Conservation (phyloP, 1,284 basidiomycete species). For the Boletus calvinii region DNA sequence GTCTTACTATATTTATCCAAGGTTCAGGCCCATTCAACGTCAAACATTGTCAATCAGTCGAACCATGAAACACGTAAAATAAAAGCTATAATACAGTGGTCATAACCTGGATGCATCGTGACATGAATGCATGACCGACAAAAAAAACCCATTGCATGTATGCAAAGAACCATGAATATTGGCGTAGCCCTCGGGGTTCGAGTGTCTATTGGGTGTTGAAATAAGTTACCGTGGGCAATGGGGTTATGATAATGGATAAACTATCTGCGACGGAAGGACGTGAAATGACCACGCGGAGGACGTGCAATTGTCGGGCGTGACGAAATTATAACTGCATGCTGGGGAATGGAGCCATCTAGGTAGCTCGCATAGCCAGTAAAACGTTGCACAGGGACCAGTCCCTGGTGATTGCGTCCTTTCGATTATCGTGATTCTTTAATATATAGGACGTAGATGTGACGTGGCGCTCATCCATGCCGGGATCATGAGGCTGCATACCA, state of each 20-base stretch:
- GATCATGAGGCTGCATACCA: slow-evolving; percentile 3
- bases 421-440: slow-evolving; percentile 15
- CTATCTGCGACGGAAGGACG: slow-evolving; percentile 19
- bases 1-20: too few relatives aligned
- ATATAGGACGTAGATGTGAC: slow-evolving; percentile 8
- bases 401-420: slow-evolving; percentile 5
- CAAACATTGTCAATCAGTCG: too few relatives aligned
- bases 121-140: slow-evolving; percentile 3
- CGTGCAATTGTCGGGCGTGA: not conserved
- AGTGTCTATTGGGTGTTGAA: slow-evolving; percentile 8
- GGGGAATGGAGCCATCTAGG: not conserved
- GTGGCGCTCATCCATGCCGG: slow-evolving; percentile 6
- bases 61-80: not conserved
- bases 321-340: slow-evolving; percentile 1
- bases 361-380: not conserved
- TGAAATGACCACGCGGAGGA: not conserved
- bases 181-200: not conserved
- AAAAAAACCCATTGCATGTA: not conserved
- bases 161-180: not conserved
- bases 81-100: slow-evolving; percentile 1
- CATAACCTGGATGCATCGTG: slow-evolving; percentile 7
- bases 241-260: slow-evolving; percentile 27
- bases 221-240: slow-evolving; percentile 23
- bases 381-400: slow-evolving; percentile 13
- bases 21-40: too few relatives aligned